Base-by-base conservation (phyloP, 257 asterid genomes). In the Nicotiana tabacum region DNA sequence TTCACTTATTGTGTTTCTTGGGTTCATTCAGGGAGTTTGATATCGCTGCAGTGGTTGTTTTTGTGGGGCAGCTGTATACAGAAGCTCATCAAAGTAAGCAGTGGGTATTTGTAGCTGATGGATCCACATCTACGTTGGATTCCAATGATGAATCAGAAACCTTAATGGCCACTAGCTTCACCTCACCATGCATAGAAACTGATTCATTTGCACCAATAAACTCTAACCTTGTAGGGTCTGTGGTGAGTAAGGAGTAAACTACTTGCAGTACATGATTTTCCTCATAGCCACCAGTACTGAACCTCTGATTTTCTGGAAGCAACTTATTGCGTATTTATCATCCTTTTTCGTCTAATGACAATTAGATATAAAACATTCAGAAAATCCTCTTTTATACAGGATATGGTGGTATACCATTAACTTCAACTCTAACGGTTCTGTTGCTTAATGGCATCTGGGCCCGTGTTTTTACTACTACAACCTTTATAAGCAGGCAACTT, bases 21-120 rank as follows among this genome's bases (percentile, higher is more conserved):
- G 66, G 32, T 89, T 81, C 82, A 48, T 46, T 48, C 97, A 94
- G 98, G 43, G 99, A 96, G 88, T 94, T 96, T 72, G 99, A 96
- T 85, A 90, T 92, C 76, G 98, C 95, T 62, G 99, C 97, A 46
- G 87, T 89, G 21, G 91, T 96, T 77, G 89, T 94, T 69, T 90
- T 91, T 46, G 97, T 93, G 83, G 98, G 98, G 80, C 97, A 93
- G 81, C 93, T 90, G 80, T 90, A 90, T 85, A 85, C 80, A 78
- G 90, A 89, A 51, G 93, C 93, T 81, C 88, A 81, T 83, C 95
- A 87, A 77, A 90, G 87, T 88, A 94, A 91, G 88, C 99, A 96
- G 84, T 93, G 99, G 99, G 94, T 93, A 77, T 94, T 96, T 87
- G 93, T 96, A 74, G 85, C 97, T 0, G 98, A 96, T 85, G 97